A percentile compares a stretch with the other conserved stretches of the same genome.
phyloP scores from a whole-genome alignment of 164 flowering plant genomes.

The Protea cynaroides region DNA sequence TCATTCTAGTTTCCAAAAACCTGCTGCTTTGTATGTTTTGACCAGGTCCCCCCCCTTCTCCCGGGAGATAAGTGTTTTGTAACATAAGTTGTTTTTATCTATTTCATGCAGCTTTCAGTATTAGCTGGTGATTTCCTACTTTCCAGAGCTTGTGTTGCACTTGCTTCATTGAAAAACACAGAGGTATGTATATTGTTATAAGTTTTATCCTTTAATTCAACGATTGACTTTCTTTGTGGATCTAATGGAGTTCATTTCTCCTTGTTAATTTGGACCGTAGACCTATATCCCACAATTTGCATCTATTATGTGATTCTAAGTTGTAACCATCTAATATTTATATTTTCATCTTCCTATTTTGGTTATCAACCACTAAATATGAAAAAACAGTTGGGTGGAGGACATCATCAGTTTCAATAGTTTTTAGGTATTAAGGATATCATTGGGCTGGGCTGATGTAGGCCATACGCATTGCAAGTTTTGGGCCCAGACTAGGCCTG shows the following conservation, averaged over 20 bases:
- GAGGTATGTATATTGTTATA: slow-evolving; percentile 42
- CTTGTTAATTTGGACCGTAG: no score
- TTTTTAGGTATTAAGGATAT: not conserved
- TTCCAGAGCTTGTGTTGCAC: slow-evolving; percentile 91
- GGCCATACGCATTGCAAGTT: no score
- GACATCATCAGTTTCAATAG: not conserved
- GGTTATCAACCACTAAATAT: not conserved
- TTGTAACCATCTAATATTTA: not conserved
- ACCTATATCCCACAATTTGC: no score
- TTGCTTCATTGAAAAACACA: slow-evolving; percentile 77
- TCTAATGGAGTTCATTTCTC: no score
- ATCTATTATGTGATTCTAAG: no score
- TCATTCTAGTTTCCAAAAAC: not conserved
- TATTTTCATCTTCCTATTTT: not conserved
- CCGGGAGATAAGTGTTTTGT: not conserved
- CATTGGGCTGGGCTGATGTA: no score
- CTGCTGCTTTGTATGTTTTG: not conserved
- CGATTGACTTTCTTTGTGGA: not conserved
- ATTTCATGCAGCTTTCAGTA: slow-evolving; percentile 64
- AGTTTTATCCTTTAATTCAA: not conserved
- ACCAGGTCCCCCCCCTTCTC: no score
- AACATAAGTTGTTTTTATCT: not conserved
- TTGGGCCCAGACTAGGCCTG: no score
- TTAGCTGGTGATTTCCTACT: slow-evolving; percentile 96
- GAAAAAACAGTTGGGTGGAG: not conserved